phyloP scores from a whole-genome alignment of 169 alveolate genomes.

The Eimeria maxima region DNA sequence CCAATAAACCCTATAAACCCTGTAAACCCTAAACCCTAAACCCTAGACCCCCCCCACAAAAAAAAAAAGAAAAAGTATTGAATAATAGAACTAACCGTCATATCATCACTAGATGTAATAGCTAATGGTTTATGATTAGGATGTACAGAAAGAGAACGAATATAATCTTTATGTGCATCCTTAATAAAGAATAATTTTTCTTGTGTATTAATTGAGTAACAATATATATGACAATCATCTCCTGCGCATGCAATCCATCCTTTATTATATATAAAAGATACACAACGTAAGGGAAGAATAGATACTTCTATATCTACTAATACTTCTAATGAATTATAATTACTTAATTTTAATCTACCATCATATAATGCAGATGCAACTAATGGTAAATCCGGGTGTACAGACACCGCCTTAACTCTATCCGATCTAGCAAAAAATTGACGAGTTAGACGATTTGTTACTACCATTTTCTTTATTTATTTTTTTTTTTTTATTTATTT shows the following conservation, averaged over 20 bases:
- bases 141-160: constrained; percentile 98
- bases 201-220: constrained; percentile 97
- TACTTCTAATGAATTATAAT: constrained; percentile 93
- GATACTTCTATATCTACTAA: constrained; percentile 96
- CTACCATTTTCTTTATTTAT: no score
- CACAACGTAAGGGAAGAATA: constrained; percentile 83
- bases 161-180: constrained; percentile 99
- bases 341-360: constrained; percentile 95
- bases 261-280: neutral
- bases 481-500: no score
- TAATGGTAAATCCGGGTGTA: constrained; percentile 98
- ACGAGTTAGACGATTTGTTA: constrained; percentile 96
- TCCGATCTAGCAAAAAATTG: constrained; percentile 96
- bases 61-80: neutral
- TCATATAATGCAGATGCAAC: constrained; percentile 96
- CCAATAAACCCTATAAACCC: constrained; percentile 19
- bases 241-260: constrained; percentile 93
- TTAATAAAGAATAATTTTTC: constrained; percentile 95
- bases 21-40: constrained; percentile 24
- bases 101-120: constrained; percentile 98
- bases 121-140: constrained; percentile 97
- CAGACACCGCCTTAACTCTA: constrained; percentile 97
- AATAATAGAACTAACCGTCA: constrained; percentile 89
- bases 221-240: constrained; percentile 96
- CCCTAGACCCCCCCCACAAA: neutral